These are phyloP conservation scores for Aleurites moluccanus DNA, from an alignment of 441 rosid species.

Conservation along the genomic window DNA sequence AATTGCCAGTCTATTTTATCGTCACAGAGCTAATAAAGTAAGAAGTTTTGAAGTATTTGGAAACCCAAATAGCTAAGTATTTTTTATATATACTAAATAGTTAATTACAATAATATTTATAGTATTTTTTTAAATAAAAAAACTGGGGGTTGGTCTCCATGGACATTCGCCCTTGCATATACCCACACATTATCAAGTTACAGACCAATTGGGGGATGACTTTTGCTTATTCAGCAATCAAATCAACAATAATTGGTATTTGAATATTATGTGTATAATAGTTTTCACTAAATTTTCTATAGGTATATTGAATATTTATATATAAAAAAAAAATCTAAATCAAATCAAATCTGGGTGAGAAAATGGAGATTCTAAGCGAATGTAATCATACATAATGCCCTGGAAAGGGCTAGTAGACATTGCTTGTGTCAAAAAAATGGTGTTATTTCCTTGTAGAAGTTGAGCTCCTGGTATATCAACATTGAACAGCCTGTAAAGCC, in stretches of 20 bases:
- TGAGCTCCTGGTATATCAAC: conserved; percentile 34
- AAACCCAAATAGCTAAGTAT: no score
- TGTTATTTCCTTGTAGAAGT: conserved; percentile 51
- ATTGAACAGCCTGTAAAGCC: conserved; percentile 49
- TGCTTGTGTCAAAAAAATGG: conserved; percentile 70
- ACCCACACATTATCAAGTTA: neutral
- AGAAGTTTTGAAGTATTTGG: no score
- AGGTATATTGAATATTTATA: neutral
- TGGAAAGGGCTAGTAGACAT: conserved; percentile 59
- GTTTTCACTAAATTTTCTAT: neutral
- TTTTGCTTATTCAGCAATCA: neutral
- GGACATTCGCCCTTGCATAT: no score
- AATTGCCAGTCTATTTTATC: no score
- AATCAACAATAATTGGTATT: no score
- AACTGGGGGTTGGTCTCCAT: no score
- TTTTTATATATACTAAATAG: no score
- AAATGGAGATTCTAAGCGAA: conserved; percentile 64
- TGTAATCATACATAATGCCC: conserved; percentile 87
- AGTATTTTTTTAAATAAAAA: no score
- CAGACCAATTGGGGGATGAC: no score
- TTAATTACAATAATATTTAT: no score
- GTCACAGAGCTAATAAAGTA: no score
- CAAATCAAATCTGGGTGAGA: neutral
- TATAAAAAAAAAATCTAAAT: neutral
- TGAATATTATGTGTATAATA: no score